phyloP scores from a whole-genome alignment of 805 yeast species.

The Candida dajiaensis region DNA sequence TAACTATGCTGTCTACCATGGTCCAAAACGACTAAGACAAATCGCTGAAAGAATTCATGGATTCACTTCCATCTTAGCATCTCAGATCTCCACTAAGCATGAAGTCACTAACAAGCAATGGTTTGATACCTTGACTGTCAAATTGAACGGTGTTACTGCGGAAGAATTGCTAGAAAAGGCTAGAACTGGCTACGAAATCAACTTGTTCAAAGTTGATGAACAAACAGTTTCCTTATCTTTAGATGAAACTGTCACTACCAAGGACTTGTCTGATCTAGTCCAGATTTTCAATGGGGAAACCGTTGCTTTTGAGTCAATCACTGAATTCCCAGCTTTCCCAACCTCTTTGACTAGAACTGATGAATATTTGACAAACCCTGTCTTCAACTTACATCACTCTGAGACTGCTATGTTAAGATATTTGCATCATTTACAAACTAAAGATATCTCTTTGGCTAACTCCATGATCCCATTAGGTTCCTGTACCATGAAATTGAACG shows the following conservation, averaged over 20 bases:
- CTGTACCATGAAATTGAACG: constrained; percentile 96
- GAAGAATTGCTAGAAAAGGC: constrained; percentile 55
- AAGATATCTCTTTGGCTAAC: constrained; percentile 89
- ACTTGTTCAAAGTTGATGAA: constrained; percentile 64
- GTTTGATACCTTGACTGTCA: constrained; percentile 84
- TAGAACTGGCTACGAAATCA: constrained; percentile 57
- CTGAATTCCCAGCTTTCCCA: constrained; percentile 46
- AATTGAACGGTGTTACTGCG: constrained; percentile 44
- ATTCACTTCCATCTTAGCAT: constrained; percentile 66
- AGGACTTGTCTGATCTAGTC: constrained; percentile 54
- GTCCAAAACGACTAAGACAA: constrained; percentile 74
- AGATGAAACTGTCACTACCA: constrained; percentile 78
- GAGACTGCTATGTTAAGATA: constrained; percentile 95
- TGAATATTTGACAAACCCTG: constrained; percentile 59
- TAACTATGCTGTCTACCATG: constrained; percentile 94
- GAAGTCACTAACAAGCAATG: constrained; percentile 51
- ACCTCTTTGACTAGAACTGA: constrained; percentile 48
- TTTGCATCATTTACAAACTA: constrained; percentile 74
- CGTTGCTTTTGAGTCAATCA: constrained; percentile 17
- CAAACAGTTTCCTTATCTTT: constrained; percentile 66
- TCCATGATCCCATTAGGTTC: constrained; percentile 98
- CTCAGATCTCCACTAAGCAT: constrained; percentile 42
- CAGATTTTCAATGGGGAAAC: constrained; percentile 50
- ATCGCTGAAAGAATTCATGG: constrained; percentile 78
- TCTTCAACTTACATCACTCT: constrained; percentile 82